Percentiles rank a stretch among this genome's conserved stretches.
Conservation (phyloP, 148 eudicot species). For the Hydrangea macrophylla region DNA sequence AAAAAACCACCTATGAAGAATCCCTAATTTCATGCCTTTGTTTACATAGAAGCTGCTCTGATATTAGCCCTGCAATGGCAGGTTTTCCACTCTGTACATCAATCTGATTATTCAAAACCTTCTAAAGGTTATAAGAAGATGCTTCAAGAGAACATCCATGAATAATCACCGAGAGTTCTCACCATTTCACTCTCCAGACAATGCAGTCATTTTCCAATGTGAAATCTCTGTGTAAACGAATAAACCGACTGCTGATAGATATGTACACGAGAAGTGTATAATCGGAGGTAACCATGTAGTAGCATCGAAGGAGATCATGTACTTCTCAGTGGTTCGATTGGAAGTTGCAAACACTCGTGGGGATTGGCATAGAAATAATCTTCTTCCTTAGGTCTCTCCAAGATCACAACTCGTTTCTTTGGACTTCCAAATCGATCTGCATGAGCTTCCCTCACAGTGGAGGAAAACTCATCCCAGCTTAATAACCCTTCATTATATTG, state of each 20-base stretch:
- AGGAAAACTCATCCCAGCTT: constrained; percentile 52
- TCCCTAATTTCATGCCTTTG: constrained; percentile 22
- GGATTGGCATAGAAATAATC: constrained; percentile 68
- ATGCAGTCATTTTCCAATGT: neutral
- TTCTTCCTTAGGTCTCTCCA: constrained; percentile 59
- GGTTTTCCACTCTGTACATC: constrained; percentile 35
- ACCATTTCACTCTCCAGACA: neutral
- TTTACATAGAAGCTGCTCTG: constrained; percentile 17
- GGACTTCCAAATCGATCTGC: constrained; percentile 49
- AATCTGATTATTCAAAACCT: constrained; percentile 14
- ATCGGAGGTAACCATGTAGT: neutral
- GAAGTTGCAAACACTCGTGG: constrained; percentile 44
- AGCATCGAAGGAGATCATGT: neutral
- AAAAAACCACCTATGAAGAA: neutral
- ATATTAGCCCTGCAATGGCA: constrained; percentile 7
- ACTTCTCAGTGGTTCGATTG: neutral
- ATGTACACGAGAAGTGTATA: constrained; percentile 4
- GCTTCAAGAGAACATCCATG: neutral
- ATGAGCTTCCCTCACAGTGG: constrained; percentile 45
- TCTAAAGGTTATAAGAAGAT: neutral
- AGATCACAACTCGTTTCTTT: constrained; percentile 25
- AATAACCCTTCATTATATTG: constrained; percentile 38
- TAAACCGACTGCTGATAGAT: too few relatives aligned
- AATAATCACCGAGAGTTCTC: neutral
- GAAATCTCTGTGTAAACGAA: too few relatives aligned